Evolutionary conservation across 1,139 yeast genomes (phyloP).

Genomic region (Blastobotrys elegans): DNA sequence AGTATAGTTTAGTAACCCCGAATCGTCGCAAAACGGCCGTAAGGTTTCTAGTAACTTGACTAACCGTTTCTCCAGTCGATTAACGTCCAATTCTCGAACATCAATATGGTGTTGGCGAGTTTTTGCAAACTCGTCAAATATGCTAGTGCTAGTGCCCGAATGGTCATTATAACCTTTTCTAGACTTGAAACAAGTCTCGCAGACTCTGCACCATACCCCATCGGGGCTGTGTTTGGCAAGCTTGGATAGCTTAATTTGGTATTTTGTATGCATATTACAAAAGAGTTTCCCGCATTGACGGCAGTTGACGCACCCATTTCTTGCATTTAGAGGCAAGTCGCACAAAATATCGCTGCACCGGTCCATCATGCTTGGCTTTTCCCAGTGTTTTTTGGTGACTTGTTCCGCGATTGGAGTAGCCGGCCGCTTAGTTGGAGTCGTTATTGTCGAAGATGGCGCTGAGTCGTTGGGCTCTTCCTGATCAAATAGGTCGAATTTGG

Average conservation of each 20-base stretch:
- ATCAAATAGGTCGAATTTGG: constrained; percentile 35
- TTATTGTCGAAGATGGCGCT: constrained; percentile 6
- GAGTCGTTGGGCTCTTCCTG: constrained; percentile 18
- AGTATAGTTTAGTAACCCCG: constrained; percentile 27
- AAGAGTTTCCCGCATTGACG: constrained; percentile 62
- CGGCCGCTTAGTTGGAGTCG: constrained; percentile 7
- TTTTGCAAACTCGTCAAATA: constrained; percentile 41
- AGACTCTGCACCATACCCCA: constrained; percentile 70
- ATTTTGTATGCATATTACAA: constrained; percentile 62
- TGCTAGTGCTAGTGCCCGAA: constrained; percentile 41
- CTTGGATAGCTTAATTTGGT: constrained; percentile 43
- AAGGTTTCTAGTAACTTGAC: constrained; percentile 41
- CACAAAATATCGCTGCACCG: constrained; percentile 33
- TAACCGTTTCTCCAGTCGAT: constrained; percentile 61
- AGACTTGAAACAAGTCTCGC: constrained; percentile 52
- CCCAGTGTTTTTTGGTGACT: constrained; percentile 62
- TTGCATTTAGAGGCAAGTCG: constrained; percentile 26
- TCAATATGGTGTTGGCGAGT: constrained; percentile 42
- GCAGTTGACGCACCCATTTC: constrained; percentile 35
- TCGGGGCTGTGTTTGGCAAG: constrained; percentile 45
- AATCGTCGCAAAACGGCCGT: constrained; percentile 19
- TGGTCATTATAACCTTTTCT: constrained; percentile 51
- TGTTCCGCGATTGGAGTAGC: constrained; percentile 23
- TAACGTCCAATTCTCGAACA: constrained; percentile 42
- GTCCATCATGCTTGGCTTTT: constrained; percentile 39